Evolutionary conservation across 2,329 filamentous ascomycete genomes (phyloP).

Genomic region (Stagonosporopsis chrysanthemi): DNA sequence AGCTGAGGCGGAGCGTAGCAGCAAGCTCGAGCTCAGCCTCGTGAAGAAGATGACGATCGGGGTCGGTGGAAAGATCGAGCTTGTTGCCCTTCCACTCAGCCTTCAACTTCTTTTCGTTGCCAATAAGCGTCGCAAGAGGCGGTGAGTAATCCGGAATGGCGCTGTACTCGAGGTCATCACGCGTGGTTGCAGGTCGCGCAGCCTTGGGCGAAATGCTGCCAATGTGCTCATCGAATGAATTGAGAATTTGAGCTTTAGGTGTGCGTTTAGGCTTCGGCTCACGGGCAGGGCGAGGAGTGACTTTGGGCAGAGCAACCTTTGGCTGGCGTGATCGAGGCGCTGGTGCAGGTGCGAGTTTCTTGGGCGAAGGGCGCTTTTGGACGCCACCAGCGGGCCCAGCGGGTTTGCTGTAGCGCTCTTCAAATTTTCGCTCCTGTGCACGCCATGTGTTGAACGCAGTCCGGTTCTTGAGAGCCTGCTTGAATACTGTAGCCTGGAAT

Average conservation of each 20-base stretch:
- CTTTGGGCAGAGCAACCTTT: conserved; percentile 45
- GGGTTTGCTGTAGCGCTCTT: conserved; percentile 52
- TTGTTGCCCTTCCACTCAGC: conserved; percentile 86
- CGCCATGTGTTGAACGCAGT: conserved; percentile 38
- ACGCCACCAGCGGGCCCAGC: conserved; percentile 50
- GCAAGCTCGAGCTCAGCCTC: conserved; percentile 80
- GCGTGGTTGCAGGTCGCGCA: conserved; percentile 63
- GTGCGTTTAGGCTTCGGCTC: conserved; percentile 47
- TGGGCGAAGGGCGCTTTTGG: conserved; percentile 46
- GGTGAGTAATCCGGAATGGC: conserved; percentile 77
- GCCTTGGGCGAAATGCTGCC: conserved; percentile 46
- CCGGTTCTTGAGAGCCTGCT: conserved; percentile 51
- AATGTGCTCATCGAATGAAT: conserved; percentile 48
- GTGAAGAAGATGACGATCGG: conserved; percentile 74
- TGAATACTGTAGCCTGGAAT: conserved; percentile 45
- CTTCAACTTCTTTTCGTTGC: conserved; percentile 75
- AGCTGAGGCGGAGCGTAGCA: conserved; percentile 80
- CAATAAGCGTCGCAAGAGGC: conserved; percentile 66
- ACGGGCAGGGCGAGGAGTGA: conserved; percentile 44
- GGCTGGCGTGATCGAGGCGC: conserved; percentile 40
- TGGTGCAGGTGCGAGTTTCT: conserved; percentile 49
- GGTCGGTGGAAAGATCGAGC: conserved; percentile 72
- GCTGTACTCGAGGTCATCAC: conserved; percentile 83
- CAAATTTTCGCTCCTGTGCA: conserved; percentile 59
- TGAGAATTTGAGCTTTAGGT: conserved; percentile 37